These are phyloP conservation scores for Xylariales sp. DNA, from an alignment of 2,329 filamentous ascomycete species.

Conservation along the genomic window DNA sequence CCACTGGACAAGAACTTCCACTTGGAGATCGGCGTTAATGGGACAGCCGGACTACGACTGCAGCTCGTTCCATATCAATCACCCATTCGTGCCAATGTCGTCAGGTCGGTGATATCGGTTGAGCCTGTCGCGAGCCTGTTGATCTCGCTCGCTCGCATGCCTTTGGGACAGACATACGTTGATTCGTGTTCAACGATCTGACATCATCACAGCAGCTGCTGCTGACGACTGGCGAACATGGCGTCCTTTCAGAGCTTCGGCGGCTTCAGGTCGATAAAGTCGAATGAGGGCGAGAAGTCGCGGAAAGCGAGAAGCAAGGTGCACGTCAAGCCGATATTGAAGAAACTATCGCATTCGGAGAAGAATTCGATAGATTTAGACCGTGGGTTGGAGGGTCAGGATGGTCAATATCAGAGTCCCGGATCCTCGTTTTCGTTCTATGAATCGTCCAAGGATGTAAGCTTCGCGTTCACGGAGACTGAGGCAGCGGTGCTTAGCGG, in stretches of 20 bases:
- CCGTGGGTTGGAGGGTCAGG: conserved; percentile 54
- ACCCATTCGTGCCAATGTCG: conserved; percentile 8
- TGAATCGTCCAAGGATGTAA: conserved; percentile 35
- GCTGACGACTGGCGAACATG: too few species aligned
- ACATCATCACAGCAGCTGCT: too few species aligned
- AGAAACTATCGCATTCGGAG: conserved; percentile 53
- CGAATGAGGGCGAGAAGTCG: conserved; percentile 28
- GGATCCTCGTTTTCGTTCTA: conserved; percentile 14
- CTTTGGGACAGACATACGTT: too few species aligned
- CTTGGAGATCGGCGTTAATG: too few species aligned
- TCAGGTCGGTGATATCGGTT: conserved; percentile 8
- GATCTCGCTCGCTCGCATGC: background rate
- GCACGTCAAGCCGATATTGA: conserved; percentile 60
- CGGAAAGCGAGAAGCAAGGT: conserved; percentile 43
- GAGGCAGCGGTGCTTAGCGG: conserved; percentile 23
- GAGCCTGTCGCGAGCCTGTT: conserved; percentile 5
- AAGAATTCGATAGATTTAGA: conserved; percentile 61
- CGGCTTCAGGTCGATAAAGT: conserved; percentile 21
- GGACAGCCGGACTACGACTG: too few species aligned
- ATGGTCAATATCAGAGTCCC: conserved; percentile 30
- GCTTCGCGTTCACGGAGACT: conserved; percentile 37
- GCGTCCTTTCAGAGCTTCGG: conserved; percentile 29
- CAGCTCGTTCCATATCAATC: background rate
- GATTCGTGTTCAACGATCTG: too few species aligned
- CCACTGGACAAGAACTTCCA: too few species aligned